Conservation (phyloP, 306 rosid species). For the Hippophae gyantsensis region DNA sequence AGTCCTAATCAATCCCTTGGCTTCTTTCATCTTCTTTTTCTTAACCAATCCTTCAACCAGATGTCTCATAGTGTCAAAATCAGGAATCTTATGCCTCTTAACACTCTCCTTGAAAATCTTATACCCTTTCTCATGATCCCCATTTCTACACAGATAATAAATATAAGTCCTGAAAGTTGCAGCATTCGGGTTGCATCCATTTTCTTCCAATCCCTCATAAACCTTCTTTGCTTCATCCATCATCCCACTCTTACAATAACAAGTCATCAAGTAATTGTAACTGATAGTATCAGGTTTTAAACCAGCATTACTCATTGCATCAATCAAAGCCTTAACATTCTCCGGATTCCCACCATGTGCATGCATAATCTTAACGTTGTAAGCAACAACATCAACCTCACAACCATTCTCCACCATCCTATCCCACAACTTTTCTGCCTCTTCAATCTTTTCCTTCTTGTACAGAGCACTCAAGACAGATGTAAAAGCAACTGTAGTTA, state of each 20-base stretch:
- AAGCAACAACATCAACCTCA: slow-evolving; percentile 38
- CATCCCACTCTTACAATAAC: slow-evolving; percentile 43
- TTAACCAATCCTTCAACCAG: slow-evolving; percentile 51
- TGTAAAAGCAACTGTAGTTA: slow-evolving; percentile 41
- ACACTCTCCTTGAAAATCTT: slow-evolving; percentile 54
- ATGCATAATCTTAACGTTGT: slow-evolving; percentile 44
- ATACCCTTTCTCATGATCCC: slow-evolving; percentile 35
- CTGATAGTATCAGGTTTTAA: slow-evolving; percentile 43
- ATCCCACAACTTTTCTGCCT: slow-evolving; percentile 52
- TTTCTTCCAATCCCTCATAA: slow-evolving; percentile 30
- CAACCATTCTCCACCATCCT: slow-evolving; percentile 43
- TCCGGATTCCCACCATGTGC: slow-evolving; percentile 40
- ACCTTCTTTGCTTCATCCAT: slow-evolving; percentile 47
- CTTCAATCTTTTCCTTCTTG: slow-evolving; percentile 37
- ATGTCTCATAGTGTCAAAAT: slow-evolving; percentile 37
- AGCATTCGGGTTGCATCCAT: slow-evolving; percentile 45
- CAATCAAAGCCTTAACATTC: slow-evolving; percentile 34
- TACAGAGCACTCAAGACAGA: slow-evolving; percentile 40
- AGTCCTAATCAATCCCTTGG: slow-evolving; percentile 40
- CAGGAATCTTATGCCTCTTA: slow-evolving; percentile 45
- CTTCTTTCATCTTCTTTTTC: slow-evolving; percentile 41
- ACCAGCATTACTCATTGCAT: slow-evolving; percentile 46
- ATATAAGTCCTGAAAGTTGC: slow-evolving; percentile 47
- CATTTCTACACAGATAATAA: slow-evolving; percentile 38
- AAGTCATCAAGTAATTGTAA: slow-evolving; percentile 50